Percentiles rank a stretch among this genome's conserved stretches.
These are phyloP conservation scores for Verticillium tricorpus DNA, from an alignment of 2,329 filamentous ascomycete genomes.

Conservation along the genomic window DNA sequence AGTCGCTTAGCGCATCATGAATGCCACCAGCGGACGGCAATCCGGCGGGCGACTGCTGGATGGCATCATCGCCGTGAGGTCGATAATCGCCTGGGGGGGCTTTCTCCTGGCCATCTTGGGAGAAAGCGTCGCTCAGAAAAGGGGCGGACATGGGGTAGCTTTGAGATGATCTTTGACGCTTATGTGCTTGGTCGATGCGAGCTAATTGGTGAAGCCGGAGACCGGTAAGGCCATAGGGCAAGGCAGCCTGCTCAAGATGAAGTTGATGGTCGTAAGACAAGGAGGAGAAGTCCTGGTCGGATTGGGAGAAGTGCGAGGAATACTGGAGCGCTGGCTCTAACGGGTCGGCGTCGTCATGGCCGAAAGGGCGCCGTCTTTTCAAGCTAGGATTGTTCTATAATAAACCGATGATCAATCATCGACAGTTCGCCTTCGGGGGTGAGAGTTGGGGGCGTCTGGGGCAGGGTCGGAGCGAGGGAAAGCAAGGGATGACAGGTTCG, in stretches of 20 bases:
- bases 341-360: slow-evolving; percentile 29
- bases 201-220: slow-evolving; percentile 21
- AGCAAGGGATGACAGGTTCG: slow-evolving; percentile 19
- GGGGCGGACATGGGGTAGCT: slow-evolving; percentile 25
- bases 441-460: slow-evolving; percentile 14
- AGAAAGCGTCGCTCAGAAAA: slow-evolving; percentile 15
- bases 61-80: slow-evolving; percentile 3
- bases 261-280: slow-evolving; percentile 20
- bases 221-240: slow-evolving; percentile 26
- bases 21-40: background rate
- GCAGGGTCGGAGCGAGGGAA: slow-evolving; percentile 20
- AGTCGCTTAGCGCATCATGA: background rate
- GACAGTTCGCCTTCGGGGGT: slow-evolving; percentile 11
- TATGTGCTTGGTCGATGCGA: slow-evolving; percentile 14
- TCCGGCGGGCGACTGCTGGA: background rate
- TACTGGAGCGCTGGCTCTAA: slow-evolving; percentile 28
- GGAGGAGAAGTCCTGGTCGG: slow-evolving; percentile 17
- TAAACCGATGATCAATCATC: slow-evolving; percentile 28
- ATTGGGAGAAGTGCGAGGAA: slow-evolving; percentile 19
- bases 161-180: slow-evolving; percentile 25
- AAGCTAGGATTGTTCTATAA: slow-evolving; percentile 26
- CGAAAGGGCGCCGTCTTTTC: slow-evolving; percentile 40
- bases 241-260: slow-evolving; percentile 21
- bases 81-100: slow-evolving; percentile 10
- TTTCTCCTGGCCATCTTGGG: slow-evolving; percentile 27